Conservation (phyloP, 345 rosid species). For the Conringia planisiliqua region DNA sequence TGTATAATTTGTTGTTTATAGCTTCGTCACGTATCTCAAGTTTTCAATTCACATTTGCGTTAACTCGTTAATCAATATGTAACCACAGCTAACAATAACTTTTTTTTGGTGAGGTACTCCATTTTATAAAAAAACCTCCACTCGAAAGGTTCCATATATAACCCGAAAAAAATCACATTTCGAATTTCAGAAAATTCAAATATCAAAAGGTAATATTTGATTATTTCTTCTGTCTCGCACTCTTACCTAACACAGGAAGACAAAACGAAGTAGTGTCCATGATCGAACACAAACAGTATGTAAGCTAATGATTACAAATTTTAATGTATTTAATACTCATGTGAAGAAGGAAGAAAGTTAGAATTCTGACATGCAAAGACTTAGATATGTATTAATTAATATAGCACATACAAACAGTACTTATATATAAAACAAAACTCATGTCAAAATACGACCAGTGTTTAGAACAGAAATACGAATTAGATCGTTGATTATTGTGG, state of each 20-base stretch:
- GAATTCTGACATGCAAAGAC: neutral
- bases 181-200: conserved; percentile 7
- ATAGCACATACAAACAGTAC: neutral
- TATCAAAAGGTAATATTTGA: neutral
- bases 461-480: neutral
- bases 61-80: neutral
- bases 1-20: neutral
- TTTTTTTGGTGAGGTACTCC: too few relatives aligned
- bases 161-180: conserved; percentile 6
- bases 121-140: neutral
- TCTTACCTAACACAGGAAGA: conserved; percentile 27
- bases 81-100: neutral
- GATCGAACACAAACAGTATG: conserved; percentile 12
- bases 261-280: conserved; percentile 26
- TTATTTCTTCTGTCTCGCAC: neutral
- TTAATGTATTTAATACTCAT: neutral
- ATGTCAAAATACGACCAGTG: neutral
- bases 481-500: neutral
- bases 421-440: neutral
- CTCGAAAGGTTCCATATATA: neutral
- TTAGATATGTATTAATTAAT: neutral
- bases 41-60: neutral
- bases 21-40: neutral
- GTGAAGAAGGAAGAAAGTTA: neutral
- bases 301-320: conserved; percentile 2